These are phyloP conservation scores for Lachnellula arida DNA, from an alignment of 2,329 filamentous ascomycete species.

Conservation along the genomic window DNA sequence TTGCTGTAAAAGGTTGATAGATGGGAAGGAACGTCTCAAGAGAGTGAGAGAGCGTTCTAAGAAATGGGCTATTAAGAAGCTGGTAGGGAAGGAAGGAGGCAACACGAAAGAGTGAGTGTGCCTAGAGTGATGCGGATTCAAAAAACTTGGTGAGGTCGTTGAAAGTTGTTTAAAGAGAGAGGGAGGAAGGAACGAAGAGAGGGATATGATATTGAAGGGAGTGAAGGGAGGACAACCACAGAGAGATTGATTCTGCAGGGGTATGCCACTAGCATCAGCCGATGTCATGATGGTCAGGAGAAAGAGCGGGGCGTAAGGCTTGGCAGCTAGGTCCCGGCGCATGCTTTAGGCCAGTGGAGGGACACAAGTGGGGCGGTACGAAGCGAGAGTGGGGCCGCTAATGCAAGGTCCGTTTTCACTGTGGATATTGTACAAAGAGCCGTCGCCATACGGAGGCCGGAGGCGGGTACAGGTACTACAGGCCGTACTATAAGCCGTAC, in stretches of 20 bases:
- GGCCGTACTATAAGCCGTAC: too few species aligned
- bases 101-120: constrained; percentile 23
- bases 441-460: too few species aligned
- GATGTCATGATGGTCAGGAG: background rate
- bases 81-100: constrained; percentile 3
- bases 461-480: too few species aligned
- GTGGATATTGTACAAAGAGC: too few species aligned
- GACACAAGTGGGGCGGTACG: too few species aligned
- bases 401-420: too few species aligned
- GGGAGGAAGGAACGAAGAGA: background rate
- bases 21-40: constrained; percentile 13
- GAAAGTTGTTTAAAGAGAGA: constrained; percentile 1
- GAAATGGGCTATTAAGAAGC: constrained; percentile 11
- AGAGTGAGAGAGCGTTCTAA: constrained; percentile 22
- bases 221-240: background rate
- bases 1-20: background rate
- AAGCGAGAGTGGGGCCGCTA: too few species aligned
- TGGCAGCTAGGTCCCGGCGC: too few species aligned
- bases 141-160: constrained; percentile 3
- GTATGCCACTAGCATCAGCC: background rate
- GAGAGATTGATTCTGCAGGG: background rate
- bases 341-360: too few species aligned
- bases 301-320: too few species aligned
- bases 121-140: background rate
- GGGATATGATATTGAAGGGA: background rate